phyloP scores from a whole-genome alignment of 768 basidiomycete species.

The Crassisporium funariophilum region DNA sequence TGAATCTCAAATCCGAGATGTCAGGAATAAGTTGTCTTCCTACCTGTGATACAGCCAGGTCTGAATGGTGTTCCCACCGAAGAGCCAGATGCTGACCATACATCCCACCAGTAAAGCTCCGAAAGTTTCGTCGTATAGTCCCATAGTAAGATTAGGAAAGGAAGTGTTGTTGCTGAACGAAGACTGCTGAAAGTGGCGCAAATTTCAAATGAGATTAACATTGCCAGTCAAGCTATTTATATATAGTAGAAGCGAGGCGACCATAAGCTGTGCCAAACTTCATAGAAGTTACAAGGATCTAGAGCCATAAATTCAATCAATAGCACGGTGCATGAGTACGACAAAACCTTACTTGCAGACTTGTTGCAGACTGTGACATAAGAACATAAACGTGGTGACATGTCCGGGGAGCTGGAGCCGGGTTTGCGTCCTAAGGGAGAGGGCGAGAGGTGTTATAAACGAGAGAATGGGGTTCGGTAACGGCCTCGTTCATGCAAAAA shows the following conservation, averaged over 20 bases:
- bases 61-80: conserved; percentile 5
- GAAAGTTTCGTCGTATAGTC: neutral
- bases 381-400: too few species aligned
- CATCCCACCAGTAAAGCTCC: conserved; percentile 10
- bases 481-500: too few species aligned
- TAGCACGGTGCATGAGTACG: too few species aligned
- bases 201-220: neutral
- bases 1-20: neutral
- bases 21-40: neutral
- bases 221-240: too few species aligned
- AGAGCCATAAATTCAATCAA: neutral
- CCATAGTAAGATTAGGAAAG: neutral
- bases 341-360: too few species aligned
- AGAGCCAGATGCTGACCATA: conserved; percentile 4
- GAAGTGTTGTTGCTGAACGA: neutral
- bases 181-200: neutral
- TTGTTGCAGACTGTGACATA: too few species aligned
- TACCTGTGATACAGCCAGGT: conserved; percentile 11
- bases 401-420: too few species aligned
- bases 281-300: neutral
- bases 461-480: too few species aligned
- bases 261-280: neutral
- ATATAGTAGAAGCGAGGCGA: neutral
- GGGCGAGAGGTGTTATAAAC: too few species aligned
- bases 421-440: too few species aligned